Percentiles rank a stretch among this genome's conserved stretches.
These are phyloP conservation scores for Ochetophila trinervis DNA, from an alignment of 306 rosid genomes.

Conservation along the genomic window DNA sequence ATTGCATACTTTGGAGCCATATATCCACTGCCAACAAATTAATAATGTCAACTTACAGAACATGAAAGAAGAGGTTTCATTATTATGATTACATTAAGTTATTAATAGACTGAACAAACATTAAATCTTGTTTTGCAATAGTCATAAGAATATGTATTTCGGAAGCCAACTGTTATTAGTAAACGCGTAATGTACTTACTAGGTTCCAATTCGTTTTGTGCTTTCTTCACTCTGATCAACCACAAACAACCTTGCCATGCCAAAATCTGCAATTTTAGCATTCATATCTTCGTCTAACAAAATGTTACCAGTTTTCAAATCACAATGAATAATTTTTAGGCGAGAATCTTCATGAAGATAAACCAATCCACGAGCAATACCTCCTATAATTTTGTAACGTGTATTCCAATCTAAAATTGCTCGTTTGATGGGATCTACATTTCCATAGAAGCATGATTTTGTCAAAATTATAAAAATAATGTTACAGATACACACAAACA, in stretches of 20 bases:
- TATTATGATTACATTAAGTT: too few species aligned
- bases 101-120: too few species aligned
- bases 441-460: too few species aligned
- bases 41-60: too few species aligned
- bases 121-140: too few species aligned
- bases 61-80: too few species aligned
- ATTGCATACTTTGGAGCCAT: slow-evolving; percentile 45
- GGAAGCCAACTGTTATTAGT: too few species aligned
- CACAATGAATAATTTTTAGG: slow-evolving; percentile 34
- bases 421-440: slow-evolving; percentile 7
- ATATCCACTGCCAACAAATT: slow-evolving; percentile 35
- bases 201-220: slow-evolving; percentile 12
- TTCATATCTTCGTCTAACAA: slow-evolving; percentile 30
- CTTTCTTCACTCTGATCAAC: slow-evolving; percentile 7
- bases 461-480: background rate
- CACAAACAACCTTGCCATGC: slow-evolving; percentile 11
- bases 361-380: slow-evolving; percentile 30
- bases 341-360: slow-evolving; percentile 40
- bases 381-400: slow-evolving; percentile 29
- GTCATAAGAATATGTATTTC: too few species aligned
- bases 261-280: slow-evolving; percentile 38
- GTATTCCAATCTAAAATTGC: slow-evolving; percentile 22
- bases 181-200: too few species aligned
- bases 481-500: too few species aligned
- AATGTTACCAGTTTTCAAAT: slow-evolving; percentile 33